Conservation (phyloP, 106 monocot species). For the Ottelia alismoides region DNA sequence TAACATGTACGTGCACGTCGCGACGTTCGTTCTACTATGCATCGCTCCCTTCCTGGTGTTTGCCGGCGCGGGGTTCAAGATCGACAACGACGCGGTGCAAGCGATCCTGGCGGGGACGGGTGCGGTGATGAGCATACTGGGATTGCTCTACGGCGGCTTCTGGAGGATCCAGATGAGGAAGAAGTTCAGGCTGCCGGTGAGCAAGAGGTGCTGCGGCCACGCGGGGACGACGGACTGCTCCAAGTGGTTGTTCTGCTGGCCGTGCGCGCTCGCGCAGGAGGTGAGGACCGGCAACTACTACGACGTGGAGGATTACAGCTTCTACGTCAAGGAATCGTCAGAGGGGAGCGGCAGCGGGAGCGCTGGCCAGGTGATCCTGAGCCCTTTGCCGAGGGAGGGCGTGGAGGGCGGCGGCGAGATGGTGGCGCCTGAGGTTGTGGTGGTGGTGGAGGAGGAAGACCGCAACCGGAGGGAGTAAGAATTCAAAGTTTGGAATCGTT, state of each 20-base stretch:
- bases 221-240: not conserved
- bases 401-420: no score
- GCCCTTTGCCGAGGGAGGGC: no score
- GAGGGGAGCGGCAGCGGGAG: no score
- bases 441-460: no score
- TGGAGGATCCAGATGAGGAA: slow-evolving; percentile 17
- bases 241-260: slow-evolving; percentile 16
- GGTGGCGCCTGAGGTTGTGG: no score
- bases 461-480: no score
- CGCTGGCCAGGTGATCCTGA: no score
- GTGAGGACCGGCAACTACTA: slow-evolving; percentile 11
- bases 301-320: no score
- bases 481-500: no score
- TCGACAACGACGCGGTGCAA: slow-evolving; percentile 1
- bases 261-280: slow-evolving; percentile 12
- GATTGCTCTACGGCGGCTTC: slow-evolving; percentile 15
- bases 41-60: slow-evolving; percentile 10
- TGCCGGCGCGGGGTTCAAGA: slow-evolving; percentile 3
- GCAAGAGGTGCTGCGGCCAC: slow-evolving; percentile 6
- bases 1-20: slow-evolving; percentile 23
- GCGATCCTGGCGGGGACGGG: not conserved
- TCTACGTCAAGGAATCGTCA: no score
- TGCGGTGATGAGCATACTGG: slow-evolving; percentile 7
- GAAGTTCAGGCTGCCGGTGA: slow-evolving; percentile 7
- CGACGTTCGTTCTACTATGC: slow-evolving; percentile 14